Conservation (phyloP, 1,139 yeast species). For the Zygosaccharomyces sapae region DNA sequence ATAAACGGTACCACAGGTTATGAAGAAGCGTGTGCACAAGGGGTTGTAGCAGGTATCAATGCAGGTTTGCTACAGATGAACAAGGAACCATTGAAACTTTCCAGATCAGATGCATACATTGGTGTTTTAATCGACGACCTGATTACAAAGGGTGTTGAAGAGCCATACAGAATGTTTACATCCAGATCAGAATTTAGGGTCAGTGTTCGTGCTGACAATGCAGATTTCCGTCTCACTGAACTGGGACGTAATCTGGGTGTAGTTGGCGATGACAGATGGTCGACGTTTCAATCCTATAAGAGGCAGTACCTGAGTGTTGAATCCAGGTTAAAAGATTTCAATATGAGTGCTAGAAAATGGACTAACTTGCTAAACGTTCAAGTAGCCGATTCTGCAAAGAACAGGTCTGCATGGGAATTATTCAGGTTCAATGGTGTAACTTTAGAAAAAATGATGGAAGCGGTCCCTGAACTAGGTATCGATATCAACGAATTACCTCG, state of each 20-base stretch:
- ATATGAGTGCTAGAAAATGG: slow-evolving; percentile 63
- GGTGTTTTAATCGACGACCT: slow-evolving; percentile 94
- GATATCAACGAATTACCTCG: slow-evolving; percentile 40
- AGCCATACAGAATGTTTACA: slow-evolving; percentile 97
- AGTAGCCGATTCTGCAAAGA: slow-evolving; percentile 44
- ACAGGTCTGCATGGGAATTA: slow-evolving; percentile 54
- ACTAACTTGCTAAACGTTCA: slow-evolving; percentile 37
- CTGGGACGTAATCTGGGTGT: slow-evolving; percentile 66
- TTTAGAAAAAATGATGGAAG: slow-evolving; percentile 34
- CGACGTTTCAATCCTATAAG: slow-evolving; percentile 45
- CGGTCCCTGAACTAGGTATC: slow-evolving; percentile 37
- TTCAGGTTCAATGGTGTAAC: slow-evolving; percentile 44
- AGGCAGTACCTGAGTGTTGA: slow-evolving; percentile 45
- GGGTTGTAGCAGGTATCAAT: slow-evolving; percentile 90
- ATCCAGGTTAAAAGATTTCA: slow-evolving; percentile 44
- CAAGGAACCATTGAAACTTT: slow-evolving; percentile 48
- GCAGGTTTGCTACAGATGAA: slow-evolving; percentile 50
- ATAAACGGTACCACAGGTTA: slow-evolving; percentile 98
- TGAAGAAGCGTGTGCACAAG: slow-evolving; percentile 98
- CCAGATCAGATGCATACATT: slow-evolving; percentile 79
- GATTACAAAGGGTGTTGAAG: slow-evolving; percentile 92
- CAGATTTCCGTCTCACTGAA: slow-evolving; percentile 76
- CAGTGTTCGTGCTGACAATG: slow-evolving; percentile 88
- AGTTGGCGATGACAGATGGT: slow-evolving; percentile 59
- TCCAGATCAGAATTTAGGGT: slow-evolving; percentile 91